phyloP scores from a whole-genome alignment of 441 rosid species.

The Pelargonium australe region DNA sequence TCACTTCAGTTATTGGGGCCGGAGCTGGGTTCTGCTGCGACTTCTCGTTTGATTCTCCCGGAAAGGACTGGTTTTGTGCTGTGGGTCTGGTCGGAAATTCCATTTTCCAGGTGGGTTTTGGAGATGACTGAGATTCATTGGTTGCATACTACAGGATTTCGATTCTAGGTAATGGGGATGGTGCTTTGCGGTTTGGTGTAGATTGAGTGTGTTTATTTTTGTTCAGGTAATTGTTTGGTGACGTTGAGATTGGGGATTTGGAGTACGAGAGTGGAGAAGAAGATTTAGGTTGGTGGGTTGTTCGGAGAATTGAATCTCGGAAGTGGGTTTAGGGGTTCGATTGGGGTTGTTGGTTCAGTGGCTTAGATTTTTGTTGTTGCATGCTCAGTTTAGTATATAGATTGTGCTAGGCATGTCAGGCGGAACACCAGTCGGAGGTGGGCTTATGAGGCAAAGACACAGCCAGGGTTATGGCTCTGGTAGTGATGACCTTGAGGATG shows the following conservation, averaged over 20 bases:
- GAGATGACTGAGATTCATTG: background rate
- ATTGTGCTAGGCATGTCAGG: constrained; percentile 54
- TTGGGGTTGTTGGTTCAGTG: constrained; percentile 12
- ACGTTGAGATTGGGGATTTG: background rate
- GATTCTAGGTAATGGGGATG: constrained; percentile 12
- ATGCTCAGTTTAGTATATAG: constrained; percentile 2
- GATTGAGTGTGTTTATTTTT: background rate
- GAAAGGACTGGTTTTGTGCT: constrained; percentile 13
- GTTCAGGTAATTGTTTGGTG: background rate
- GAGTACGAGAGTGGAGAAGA: constrained; percentile 5
- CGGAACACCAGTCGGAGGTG: constrained; percentile 85
- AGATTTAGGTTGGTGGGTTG: constrained; percentile 6
- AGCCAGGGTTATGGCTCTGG: constrained; percentile 89
- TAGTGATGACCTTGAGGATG: constrained; percentile 87
- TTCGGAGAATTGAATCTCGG: constrained; percentile 13
- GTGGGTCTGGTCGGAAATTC: constrained; percentile 22
- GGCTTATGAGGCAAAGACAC: constrained; percentile 91
- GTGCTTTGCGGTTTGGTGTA: background rate
- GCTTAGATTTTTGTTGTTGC: constrained; percentile 8
- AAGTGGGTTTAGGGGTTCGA: constrained; percentile 12
- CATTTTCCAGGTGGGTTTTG: constrained; percentile 19
- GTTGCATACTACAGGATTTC: background rate
- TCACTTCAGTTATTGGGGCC: constrained; percentile 8
- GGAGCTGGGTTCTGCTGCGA: constrained; percentile 19
- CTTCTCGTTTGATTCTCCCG: constrained; percentile 8